Conservation (phyloP, 805 yeast genomes). For the Kodamaea kaohsiungensis region DNA sequence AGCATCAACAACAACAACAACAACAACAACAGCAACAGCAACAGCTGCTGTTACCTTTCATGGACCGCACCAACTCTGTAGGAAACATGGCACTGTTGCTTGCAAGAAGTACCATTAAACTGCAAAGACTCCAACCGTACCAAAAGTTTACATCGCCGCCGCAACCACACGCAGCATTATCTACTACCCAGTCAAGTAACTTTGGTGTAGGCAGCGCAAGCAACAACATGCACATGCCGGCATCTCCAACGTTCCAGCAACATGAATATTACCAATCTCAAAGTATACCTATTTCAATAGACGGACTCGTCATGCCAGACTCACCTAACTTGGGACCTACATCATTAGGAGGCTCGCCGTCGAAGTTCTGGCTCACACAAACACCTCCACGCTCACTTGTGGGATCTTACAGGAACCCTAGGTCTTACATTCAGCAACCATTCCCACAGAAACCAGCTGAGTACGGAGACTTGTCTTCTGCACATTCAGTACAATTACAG, state of each 20-base stretch:
- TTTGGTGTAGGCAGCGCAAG: neutral
- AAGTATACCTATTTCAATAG: conserved; percentile 29
- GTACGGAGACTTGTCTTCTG: neutral
- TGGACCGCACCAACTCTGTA: conserved; percentile 21
- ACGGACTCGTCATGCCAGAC: conserved; percentile 37
- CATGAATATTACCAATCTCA: conserved; percentile 20
- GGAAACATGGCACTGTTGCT: conserved; percentile 12
- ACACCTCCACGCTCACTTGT: conserved; percentile 49
- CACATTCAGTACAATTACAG: neutral
- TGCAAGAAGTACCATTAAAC: conserved; percentile 25
- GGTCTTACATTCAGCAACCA: conserved; percentile 13
- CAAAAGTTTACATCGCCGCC: conserved; percentile 36
- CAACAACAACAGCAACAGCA: conserved; percentile 4
- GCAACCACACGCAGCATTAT: conserved; percentile 4
- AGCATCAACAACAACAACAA: neutral
- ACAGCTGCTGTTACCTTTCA: neutral
- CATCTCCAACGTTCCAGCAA: conserved; percentile 5
- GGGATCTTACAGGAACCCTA: conserved; percentile 22
- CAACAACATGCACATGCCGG: conserved; percentile 3
- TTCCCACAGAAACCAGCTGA: neutral
- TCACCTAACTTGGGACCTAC: conserved; percentile 55
- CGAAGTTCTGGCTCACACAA: conserved; percentile 53
- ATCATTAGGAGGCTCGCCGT: conserved; percentile 56
- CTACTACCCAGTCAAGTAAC: neutral
- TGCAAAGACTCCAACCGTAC: conserved; percentile 40